phyloP scores from a whole-genome alignment of 148 eudicot species.

The Pouteria glomerata region DNA sequence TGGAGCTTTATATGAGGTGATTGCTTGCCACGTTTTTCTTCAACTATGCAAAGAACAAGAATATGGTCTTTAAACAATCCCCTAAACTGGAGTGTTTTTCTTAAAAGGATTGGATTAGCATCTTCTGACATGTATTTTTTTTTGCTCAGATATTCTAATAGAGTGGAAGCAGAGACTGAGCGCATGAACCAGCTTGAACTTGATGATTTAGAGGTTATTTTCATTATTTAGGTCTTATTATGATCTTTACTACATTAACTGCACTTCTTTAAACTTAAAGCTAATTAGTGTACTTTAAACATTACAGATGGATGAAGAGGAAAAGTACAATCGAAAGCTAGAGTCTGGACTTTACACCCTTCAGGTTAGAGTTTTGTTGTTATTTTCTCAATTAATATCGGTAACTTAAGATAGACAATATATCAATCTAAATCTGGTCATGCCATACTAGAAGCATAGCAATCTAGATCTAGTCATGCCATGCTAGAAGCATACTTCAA shows the following conservation, averaged over 20 bases:
- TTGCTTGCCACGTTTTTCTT: background rate
- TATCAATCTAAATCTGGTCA: too few relatives aligned
- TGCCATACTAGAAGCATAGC: too few relatives aligned
- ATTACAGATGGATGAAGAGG: slow-evolving; percentile 92
- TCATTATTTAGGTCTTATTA: background rate
- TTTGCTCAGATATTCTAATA: slow-evolving; percentile 66
- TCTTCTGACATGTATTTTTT: slow-evolving; percentile 3
- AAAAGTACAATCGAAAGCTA: slow-evolving; percentile 73
- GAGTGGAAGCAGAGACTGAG: slow-evolving; percentile 82
- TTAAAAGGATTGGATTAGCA: background rate
- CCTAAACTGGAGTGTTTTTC: background rate
- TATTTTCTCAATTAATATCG: background rate
- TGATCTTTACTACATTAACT: background rate
- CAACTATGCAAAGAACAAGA: background rate
- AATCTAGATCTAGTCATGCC: too few relatives aligned
- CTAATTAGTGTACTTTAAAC: slow-evolving; percentile 17
- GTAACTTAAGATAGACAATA: background rate
- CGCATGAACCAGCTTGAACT: slow-evolving; percentile 69
- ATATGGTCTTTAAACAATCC: background rate
- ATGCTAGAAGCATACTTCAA: background rate
- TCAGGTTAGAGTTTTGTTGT: slow-evolving; percentile 45
- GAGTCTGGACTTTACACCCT: slow-evolving; percentile 95
- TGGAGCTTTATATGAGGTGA: slow-evolving; percentile 96
- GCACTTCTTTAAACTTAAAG: background rate
- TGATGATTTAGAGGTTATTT: slow-evolving; percentile 84